Evolutionary conservation across 2,329 filamentous ascomycete genomes (phyloP).

Genomic region (Venturia carpophila): DNA sequence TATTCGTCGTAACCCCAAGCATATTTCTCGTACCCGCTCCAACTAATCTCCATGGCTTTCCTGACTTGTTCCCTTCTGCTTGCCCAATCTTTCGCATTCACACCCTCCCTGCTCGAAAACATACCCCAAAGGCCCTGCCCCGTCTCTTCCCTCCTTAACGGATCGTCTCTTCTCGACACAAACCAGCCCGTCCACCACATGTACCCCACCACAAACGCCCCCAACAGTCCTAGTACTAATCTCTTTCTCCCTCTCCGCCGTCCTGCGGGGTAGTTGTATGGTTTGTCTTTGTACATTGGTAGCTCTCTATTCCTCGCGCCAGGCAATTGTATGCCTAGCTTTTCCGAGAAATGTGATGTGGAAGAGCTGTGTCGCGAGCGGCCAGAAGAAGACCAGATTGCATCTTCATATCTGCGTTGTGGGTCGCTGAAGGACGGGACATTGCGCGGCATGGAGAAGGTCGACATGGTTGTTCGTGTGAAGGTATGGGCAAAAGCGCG

Average conservation of each 20-base stretch:
- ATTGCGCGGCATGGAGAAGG: slow-evolving; percentile 35
- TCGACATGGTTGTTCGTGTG: slow-evolving; percentile 30
- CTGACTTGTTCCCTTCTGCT: slow-evolving; percentile 72
- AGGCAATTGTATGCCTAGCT: slow-evolving; percentile 22
- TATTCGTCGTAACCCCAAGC: slow-evolving; percentile 93
- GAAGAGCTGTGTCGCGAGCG: slow-evolving; percentile 21
- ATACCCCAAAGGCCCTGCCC: slow-evolving; percentile 13
- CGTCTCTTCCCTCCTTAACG: slow-evolving; percentile 3
- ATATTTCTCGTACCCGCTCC: slow-evolving; percentile 85
- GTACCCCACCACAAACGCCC: slow-evolving; percentile 48
- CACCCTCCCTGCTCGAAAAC: slow-evolving; percentile 32
- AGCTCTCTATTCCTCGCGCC: slow-evolving; percentile 45
- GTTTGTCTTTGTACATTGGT: slow-evolving; percentile 99
- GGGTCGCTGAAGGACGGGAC: slow-evolving; percentile 37
- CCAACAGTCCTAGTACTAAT: slow-evolving; percentile 51
- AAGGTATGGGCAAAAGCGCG: not conserved
- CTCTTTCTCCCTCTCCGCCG: slow-evolving; percentile 52
- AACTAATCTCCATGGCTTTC: slow-evolving; percentile 84
- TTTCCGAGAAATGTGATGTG: slow-evolving; percentile 35
- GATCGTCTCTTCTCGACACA: slow-evolving; percentile 26
- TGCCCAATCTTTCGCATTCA: slow-evolving; percentile 59
- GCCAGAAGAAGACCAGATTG: slow-evolving; percentile 32
- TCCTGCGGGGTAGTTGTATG: slow-evolving; percentile 61
- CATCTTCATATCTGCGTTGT: slow-evolving; percentile 34
- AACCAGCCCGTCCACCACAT: slow-evolving; percentile 67